Evolutionary conservation across 2,329 filamentous ascomycete genomes (phyloP), one percentile per base, ranked within the genome.

Genomic region (Calonectria fujianensis): DNA sequence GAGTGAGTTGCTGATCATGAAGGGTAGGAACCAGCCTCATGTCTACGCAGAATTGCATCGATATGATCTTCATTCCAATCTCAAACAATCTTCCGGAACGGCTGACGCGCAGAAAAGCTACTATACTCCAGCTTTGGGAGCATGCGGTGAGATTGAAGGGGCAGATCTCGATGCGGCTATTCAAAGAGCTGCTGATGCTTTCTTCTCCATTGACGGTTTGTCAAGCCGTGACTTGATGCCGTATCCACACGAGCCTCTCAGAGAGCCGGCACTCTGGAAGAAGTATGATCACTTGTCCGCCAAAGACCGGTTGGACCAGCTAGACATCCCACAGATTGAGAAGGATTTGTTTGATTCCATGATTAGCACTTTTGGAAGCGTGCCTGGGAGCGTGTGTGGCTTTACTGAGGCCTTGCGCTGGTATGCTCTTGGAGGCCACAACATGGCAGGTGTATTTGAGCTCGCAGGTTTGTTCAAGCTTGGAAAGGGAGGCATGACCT

Each of bases 161-260:
- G 41, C 29, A 0, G 77, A 77, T 2, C 61, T 75, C 2, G 59
- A 65, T 24, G 11, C 24, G 10, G 52, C 59, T 1, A 63, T 70
- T 2, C 74, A 79, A 8, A 27, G 50, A 54, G 70, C 81, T 10
- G 82, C 83, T 0, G 66, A 77, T 20, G 66, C 48, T 4, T 83
- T 85, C 69, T 84, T 85, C 69, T 74, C 76, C 2, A 73, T 85
- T 16, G 83, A 84, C 59, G 83, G 82, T 3, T 9, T 79, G 2
- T 74, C 76, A 10, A 82, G 83, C 48, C 75, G 80, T 5, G 74
- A 81, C 0, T 54, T 85, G 1, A 85, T 85, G 83, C 84, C 84
- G 0, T 86, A 80, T 52, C 84, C 85, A 0, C 82, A 84, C 61
- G 83, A 85, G 16, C 80, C 83, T 0, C 74, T 81, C 9, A 78